A percentile compares a stretch with the other conserved stretches of the same genome.
Conservation (phyloP, 2,329 filamentous ascomycete species). For the Emergomyces pasteurianus region DNA sequence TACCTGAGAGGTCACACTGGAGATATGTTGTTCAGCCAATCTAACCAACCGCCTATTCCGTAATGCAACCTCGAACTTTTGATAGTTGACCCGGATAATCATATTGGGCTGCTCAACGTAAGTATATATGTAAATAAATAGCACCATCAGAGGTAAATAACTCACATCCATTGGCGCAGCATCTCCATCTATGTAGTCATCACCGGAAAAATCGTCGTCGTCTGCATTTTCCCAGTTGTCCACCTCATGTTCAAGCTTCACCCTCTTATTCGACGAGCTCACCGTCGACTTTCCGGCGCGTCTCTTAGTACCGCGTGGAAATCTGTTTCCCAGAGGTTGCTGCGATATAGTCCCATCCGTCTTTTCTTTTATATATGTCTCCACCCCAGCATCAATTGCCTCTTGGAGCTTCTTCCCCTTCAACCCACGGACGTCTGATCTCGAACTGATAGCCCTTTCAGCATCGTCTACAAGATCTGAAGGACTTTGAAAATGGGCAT, state of each 20-base stretch:
- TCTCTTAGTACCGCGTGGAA: slow-evolving; percentile 25
- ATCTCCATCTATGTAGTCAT: slow-evolving; percentile 25
- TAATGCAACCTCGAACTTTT: slow-evolving; percentile 70
- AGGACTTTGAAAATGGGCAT: slow-evolving; percentile 31
- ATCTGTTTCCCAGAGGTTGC: slow-evolving; percentile 20
- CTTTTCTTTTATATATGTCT: slow-evolving; percentile 22
- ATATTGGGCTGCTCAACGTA: slow-evolving; percentile 47
- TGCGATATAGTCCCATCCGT: slow-evolving; percentile 25
- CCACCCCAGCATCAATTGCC: slow-evolving; percentile 19
- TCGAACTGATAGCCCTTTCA: slow-evolving; percentile 20
- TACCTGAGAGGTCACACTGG: slow-evolving; percentile 62
- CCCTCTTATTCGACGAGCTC: slow-evolving; percentile 9
- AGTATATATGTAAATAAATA: not conserved
- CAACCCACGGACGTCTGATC: slow-evolving; percentile 21
- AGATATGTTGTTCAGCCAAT: slow-evolving; percentile 59
- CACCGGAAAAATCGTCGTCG: slow-evolving; percentile 18
- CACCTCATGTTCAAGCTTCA: slow-evolving; percentile 5
- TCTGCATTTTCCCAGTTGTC: slow-evolving; percentile 18
- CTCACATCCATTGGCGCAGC: slow-evolving; percentile 28
- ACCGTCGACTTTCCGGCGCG: slow-evolving; percentile 15
- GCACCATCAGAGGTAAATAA: not conserved
- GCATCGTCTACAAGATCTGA: slow-evolving; percentile 29
- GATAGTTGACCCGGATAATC: slow-evolving; percentile 69
- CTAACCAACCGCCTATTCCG: slow-evolving; percentile 66
- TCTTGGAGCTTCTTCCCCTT: slow-evolving; percentile 30